Conservation (phyloP, 768 basidiomycete species). For the Trametes sanguinea region DNA sequence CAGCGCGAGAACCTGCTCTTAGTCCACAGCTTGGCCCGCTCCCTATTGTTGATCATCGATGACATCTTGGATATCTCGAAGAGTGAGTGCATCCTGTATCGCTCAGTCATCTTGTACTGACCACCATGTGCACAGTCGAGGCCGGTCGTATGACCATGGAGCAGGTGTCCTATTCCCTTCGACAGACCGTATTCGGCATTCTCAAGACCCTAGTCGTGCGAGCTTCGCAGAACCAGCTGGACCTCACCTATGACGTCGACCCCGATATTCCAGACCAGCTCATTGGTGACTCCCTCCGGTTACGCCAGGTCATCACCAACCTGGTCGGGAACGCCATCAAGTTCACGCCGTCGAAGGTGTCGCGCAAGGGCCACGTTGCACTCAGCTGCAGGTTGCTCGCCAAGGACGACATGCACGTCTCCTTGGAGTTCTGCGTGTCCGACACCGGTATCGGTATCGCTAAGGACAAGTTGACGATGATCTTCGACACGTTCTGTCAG, state of each 20-base stretch:
- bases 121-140: conserved; percentile 63
- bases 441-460: conserved; percentile 99
- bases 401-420: conserved; percentile 80
- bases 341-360: conserved; percentile 84
- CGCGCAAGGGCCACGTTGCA: conserved; percentile 84
- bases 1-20: conserved; percentile 95
- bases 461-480: conserved; percentile 95
- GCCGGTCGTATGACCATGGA: conserved; percentile 99
- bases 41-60: conserved; percentile 94
- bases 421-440: conserved; percentile 94
- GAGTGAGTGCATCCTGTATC: conserved; percentile 61
- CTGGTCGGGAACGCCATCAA: conserved; percentile 96
- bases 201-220: conserved; percentile 98
- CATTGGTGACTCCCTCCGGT: conserved; percentile 92
- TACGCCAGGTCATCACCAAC: conserved; percentile 95
- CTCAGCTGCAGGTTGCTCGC: conserved; percentile 81
- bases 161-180: conserved; percentile 94
- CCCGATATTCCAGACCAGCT: conserved; percentile 95
- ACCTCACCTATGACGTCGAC: conserved; percentile 95
- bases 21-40: conserved; percentile 92
- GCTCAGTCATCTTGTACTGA: not conserved
- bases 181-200: conserved; percentile 96
- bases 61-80: conserved; percentile 99
- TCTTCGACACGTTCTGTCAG: conserved; percentile 99
- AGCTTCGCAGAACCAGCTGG: conserved; percentile 94